phyloP scores from a whole-genome alignment of 176 grass and related monocot genomes.

The Oryza brachyantha region DNA sequence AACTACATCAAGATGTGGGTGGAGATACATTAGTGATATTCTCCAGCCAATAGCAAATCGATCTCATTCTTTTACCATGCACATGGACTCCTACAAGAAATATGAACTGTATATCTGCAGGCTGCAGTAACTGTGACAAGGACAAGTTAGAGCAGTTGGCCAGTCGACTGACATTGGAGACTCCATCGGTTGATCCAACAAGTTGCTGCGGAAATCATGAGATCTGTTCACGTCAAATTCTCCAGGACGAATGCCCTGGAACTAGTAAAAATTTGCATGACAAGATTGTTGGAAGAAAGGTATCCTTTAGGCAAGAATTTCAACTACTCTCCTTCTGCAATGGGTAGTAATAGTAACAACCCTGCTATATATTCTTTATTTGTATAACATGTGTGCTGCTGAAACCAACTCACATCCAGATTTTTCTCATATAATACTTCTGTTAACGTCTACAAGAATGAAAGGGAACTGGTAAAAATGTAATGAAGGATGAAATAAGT shows the following conservation, averaged over 20 bases:
- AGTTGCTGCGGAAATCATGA: slow-evolving; percentile 87
- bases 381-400: slow-evolving; percentile 12
- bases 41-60: slow-evolving; percentile 25
- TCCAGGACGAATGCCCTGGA: slow-evolving; percentile 58
- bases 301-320: slow-evolving; percentile 35
- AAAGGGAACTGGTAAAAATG: background rate
- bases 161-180: slow-evolving; percentile 36
- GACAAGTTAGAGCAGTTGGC: slow-evolving; percentile 40
- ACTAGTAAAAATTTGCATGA: slow-evolving; percentile 39
- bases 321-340: background rate
- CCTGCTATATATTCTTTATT: background rate
- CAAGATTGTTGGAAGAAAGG: slow-evolving; percentile 81
- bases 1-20: slow-evolving; percentile 21
- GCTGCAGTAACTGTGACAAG: slow-evolving; percentile 32
- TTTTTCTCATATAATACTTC: slow-evolving; percentile 23
- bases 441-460: background rate
- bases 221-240: slow-evolving; percentile 90
- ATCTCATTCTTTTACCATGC: slow-evolving; percentile 25
- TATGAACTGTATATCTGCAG: slow-evolving; percentile 32
- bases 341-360: background rate
- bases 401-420: slow-evolving; percentile 12
- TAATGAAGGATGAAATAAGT: slow-evolving; percentile 1
- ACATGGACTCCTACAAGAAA: slow-evolving; percentile 7
- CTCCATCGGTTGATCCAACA: slow-evolving; percentile 40
- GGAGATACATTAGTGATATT: slow-evolving; percentile 27